Evolutionary conservation across 2,329 filamentous ascomycete genomes (phyloP), one percentile per base, ranked within the genome.

Genomic region (Pseudogymnoascus sp.): DNA sequence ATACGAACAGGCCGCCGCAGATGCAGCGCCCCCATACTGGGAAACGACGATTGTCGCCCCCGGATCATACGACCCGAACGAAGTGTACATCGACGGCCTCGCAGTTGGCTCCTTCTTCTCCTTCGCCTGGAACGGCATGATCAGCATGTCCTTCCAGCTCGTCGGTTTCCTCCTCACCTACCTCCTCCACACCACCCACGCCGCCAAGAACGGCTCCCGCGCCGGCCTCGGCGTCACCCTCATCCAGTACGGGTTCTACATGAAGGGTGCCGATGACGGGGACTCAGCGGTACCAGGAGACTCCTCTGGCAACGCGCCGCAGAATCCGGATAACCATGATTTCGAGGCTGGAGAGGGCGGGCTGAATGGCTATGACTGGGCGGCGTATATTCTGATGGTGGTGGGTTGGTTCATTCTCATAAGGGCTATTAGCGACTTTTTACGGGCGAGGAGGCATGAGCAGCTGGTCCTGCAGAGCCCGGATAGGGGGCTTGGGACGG

Each of bases 381-480:
- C 96, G 66, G 90, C 92, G 9, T 99, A 97, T 71, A 80, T 90
- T 14, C 77, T 99, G 59, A 99, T 99, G 95, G 90, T 99, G 72
- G 88, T 96, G 1, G 95, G 95, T 4, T 99, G 95, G 95, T 97
- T 97, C 72, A 92, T 99, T 66, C 80, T 99, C 66, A 97, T 99
- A 73, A 86, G 93, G 75, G 88, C 92, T n/a, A 86, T 96, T 16
- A 92, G 89, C 70, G 93, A 97, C 74, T 99, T 95, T 73, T 77
- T 97, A 66, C 85, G 88, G 68, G 95, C 92, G 38, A 84, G 93
- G 73, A 83, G 91, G 72, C 95, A 97, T 73, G 95, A 99, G 78
- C 90, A 95, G 74, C 80, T 99, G 60, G 91, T 99, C 4, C 78
- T 97, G 68, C 93, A 96, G 74, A 96, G 91, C 73, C 95, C 95